Evolutionary conservation across 179 eudicot species (phyloP).

Genomic region (Silene noctiflora): DNA sequence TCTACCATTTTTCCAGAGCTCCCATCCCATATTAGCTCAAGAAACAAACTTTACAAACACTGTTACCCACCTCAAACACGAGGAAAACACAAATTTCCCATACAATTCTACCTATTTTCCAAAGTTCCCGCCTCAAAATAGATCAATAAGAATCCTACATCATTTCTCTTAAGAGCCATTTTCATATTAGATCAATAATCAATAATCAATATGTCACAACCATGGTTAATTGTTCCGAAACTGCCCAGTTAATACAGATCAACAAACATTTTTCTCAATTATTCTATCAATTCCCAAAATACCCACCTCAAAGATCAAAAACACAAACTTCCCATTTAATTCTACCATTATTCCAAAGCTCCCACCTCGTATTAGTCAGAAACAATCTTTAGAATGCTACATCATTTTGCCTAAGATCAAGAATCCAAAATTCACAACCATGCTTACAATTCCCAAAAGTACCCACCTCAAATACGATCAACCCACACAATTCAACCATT

Average conservation of each 20-base stretch:
- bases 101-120: too few relatives aligned
- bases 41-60: not conserved
- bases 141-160: not conserved
- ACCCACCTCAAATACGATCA: not conserved
- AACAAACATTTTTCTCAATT: too few relatives aligned
- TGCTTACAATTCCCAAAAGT: not conserved
- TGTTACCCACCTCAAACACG: not conserved
- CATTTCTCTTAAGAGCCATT: too few relatives aligned
- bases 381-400: not conserved
- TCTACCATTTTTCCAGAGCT: not conserved
- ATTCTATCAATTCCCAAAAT: too few relatives aligned
- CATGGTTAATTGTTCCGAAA: too few relatives aligned
- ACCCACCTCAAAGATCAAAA: not conserved
- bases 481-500: not conserved
- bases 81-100: not conserved
- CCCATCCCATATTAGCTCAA: not conserved
- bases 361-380: not conserved
- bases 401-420: not conserved
- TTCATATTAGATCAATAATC: too few relatives aligned
- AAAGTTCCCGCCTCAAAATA: too few relatives aligned
- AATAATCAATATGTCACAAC: too few relatives aligned
- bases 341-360: not conserved
- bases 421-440: not conserved
- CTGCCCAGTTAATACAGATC: too few relatives aligned
- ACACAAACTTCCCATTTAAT: not conserved